Evolutionary conservation across 2,329 filamentous ascomycete genomes (phyloP).

Genomic region (Cladophialophora exuberans): DNA sequence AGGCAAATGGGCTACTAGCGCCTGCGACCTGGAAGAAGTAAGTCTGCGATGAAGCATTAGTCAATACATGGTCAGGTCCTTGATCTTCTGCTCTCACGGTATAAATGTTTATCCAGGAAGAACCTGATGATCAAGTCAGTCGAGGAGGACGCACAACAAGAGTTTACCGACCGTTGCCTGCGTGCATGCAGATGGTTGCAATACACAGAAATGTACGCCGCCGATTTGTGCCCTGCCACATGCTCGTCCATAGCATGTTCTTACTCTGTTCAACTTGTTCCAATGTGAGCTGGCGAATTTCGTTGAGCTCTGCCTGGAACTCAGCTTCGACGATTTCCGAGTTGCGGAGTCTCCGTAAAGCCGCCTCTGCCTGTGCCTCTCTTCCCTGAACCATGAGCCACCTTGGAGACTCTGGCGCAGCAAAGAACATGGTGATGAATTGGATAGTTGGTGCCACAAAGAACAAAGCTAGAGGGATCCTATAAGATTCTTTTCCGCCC

Average conservation of each 20-base stretch:
- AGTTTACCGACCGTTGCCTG: too few relatives aligned
- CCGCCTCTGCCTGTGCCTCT: constrained; percentile 54
- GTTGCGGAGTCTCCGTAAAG: constrained; percentile 41
- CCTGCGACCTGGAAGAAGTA: constrained; percentile 47
- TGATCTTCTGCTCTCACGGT: not conserved
- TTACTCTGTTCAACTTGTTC: not conserved
- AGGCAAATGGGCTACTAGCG: constrained; percentile 52
- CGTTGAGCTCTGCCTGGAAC: constrained; percentile 1
- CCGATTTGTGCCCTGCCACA: too few relatives aligned
- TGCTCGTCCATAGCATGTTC: constrained; percentile 38
- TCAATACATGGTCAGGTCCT: constrained; percentile 12
- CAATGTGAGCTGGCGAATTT: constrained; percentile 1
- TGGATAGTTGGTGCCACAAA: constrained; percentile 17
- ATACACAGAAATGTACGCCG: too few relatives aligned
- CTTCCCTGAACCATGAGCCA: constrained; percentile 61
- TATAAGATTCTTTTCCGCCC: constrained; percentile 16
- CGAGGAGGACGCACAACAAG: too few relatives aligned
- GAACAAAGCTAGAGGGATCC: constrained; percentile 21
- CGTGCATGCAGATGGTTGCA: too few relatives aligned
- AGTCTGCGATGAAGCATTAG: too few relatives aligned
- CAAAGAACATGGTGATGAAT: constrained; percentile 12
- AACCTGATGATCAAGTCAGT: constrained; percentile 55
- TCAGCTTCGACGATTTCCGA: constrained; percentile 4
- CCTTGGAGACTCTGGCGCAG: constrained; percentile 48
- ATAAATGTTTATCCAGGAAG: not conserved